phyloP scores from a whole-genome alignment of 2,329 filamentous ascomycete species.

The Cercospora sp. region DNA sequence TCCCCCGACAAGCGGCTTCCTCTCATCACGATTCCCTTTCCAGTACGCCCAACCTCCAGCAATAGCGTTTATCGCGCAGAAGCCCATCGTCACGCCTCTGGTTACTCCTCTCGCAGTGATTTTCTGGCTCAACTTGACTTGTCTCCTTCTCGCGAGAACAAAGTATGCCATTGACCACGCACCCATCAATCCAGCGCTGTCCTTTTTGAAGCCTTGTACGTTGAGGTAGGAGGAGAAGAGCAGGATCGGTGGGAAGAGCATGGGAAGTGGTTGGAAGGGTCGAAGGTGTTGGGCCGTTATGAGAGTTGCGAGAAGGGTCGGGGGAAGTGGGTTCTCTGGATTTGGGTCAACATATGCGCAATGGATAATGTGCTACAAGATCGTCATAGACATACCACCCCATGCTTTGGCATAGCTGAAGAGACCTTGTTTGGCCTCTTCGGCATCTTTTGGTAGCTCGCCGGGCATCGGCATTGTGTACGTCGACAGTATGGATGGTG shows the following conservation, averaged over 20 bases:
- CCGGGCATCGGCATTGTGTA: slow-evolving; percentile 45
- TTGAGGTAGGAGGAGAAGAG: slow-evolving; percentile 68
- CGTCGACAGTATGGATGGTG: neutral
- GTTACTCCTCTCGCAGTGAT: slow-evolving; percentile 54
- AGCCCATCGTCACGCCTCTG: slow-evolving; percentile 54
- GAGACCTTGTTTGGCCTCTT: slow-evolving; percentile 44
- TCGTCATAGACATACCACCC: slow-evolving; percentile 49
- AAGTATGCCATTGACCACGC: slow-evolving; percentile 67
- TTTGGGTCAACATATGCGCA: slow-evolving; percentile 11
- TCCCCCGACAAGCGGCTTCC: slow-evolving; percentile 14
- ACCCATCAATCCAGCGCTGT: slow-evolving; percentile 63
- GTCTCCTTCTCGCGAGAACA: slow-evolving; percentile 61
- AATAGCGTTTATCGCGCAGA: slow-evolving; percentile 54
- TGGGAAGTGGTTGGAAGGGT: slow-evolving; percentile 65
- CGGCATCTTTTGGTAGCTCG: slow-evolving; percentile 38
- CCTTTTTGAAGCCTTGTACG: slow-evolving; percentile 61
- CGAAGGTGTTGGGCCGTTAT: slow-evolving; percentile 66
- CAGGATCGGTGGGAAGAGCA: slow-evolving; percentile 66
- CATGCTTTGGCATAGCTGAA: slow-evolving; percentile 52
- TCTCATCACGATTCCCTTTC: slow-evolving; percentile 24
- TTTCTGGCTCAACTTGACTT: slow-evolving; percentile 50
- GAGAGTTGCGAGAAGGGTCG: slow-evolving; percentile 65
- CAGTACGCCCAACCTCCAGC: slow-evolving; percentile 55
- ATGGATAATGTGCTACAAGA: neutral
- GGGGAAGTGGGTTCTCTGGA: slow-evolving; percentile 65